Base-by-base conservation (phyloP, 75 land plant genomes). In the Sequoia sempervirens region DNA sequence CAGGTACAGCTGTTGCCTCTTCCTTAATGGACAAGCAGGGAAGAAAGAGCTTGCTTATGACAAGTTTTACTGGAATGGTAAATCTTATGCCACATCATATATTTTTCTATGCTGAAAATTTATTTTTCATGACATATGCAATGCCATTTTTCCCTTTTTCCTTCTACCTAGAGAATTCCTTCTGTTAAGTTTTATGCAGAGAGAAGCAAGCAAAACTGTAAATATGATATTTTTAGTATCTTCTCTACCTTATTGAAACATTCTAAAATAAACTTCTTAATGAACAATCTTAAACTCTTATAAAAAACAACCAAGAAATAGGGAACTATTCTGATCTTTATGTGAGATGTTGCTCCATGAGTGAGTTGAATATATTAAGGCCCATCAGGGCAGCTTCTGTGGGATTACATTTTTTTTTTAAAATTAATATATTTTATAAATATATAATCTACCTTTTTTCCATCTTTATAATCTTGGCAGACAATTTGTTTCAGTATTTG, bases 21-120 rank as follows among this genome's bases (percentile, higher is more conserved):
- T 93, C 94, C 36, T 81, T 97, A 87, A 97, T 97, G 99, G 99
- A 97, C 89, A 93, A 86, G 80, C 91, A 93, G 86, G 99, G 99
- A 87, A 90, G 99, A 50, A 97, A 96, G 86, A 97, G 92, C 80
- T 91, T 97, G 58, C 89, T 97, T 6, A 90, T 92, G 28, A 91
- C 88, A 38, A 97, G 99, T 84, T 97, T 94, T 84, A 30, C 82
- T 64, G 99, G 99, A 87, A 97, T 97, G 99, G 99, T 97, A 88
- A 79, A 36, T 40, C 70, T 80, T 68, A 9, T 40, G 7, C 14
- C 26, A 52, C 13, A 30, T 70, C 41, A 3, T 78, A 2, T 43
- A 23, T 23, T 78, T 23, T 23, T 5, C 9, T 38, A 13, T 75
- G 45, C 26, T 6, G 41, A 37, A 38, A 37, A 38, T 75, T 75